Percentiles rank a stretch among this genome's conserved stretches.
Evolutionary conservation across 2,329 filamentous ascomycete species (phyloP).

Genomic region (Fusarium palustre): DNA sequence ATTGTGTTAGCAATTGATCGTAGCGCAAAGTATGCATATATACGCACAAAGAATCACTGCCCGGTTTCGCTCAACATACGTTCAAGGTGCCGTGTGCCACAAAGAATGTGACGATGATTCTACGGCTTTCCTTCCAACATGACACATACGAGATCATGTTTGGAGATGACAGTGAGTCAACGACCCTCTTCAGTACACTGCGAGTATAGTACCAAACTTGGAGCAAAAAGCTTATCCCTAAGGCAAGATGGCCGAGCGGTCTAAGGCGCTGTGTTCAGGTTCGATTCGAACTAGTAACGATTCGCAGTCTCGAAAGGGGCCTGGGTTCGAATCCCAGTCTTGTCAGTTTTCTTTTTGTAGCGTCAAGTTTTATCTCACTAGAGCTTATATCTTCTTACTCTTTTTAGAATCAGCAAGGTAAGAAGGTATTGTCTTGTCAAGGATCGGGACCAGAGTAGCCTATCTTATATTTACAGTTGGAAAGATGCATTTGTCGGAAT

Average conservation of each 20-base stretch:
- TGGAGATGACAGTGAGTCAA: too few species aligned
- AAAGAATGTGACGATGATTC: neutral
- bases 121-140: neutral
- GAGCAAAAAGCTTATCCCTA: neutral
- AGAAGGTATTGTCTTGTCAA: too few species aligned
- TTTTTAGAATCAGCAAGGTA: too few species aligned
- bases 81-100: rapidly evolving
- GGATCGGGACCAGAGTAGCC: too few species aligned
- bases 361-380: too few species aligned
- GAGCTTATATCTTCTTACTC: too few species aligned
- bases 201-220: rapidly evolving
- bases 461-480: too few species aligned
- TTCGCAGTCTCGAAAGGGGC: slow-evolving; percentile 9
- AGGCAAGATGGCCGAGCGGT: slow-evolving; percentile 7
- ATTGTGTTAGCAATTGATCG: too few species aligned
- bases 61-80: neutral
- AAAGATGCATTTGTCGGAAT: too few species aligned
- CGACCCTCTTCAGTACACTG: rapidly evolving
- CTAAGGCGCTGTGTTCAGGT: slow-evolving; percentile 8
- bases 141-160: too few species aligned
- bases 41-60: neutral
- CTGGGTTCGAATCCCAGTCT: slow-evolving; percentile 11
- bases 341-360: neutral
- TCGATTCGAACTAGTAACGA: slow-evolving; percentile 2
- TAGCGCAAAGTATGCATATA: neutral